These are phyloP conservation scores for Apophysomyces trapeziformis DNA, from an alignment of 371 early-diverging fungal species.

Conservation along the genomic window DNA sequence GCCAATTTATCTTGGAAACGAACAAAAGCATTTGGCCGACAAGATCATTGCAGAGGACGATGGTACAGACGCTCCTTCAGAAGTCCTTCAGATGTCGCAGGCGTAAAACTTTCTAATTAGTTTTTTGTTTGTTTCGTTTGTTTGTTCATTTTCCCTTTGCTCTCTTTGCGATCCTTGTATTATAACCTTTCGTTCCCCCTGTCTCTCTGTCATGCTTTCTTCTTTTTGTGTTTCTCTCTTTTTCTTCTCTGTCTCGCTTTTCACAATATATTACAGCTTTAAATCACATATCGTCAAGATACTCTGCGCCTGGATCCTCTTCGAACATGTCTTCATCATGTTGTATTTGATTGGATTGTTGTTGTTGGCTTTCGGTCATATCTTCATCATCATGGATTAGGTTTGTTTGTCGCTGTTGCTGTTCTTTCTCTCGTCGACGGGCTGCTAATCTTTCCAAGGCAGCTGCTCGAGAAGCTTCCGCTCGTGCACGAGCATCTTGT, in stretches of 20 bases:
- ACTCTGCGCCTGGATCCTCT: constrained; percentile 13
- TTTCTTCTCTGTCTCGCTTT: no score
- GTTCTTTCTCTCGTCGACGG: constrained; percentile 1
- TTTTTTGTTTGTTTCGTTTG: no score
- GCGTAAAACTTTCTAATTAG: constrained; percentile 12
- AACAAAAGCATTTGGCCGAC: constrained; percentile 47
- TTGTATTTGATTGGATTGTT: background rate
- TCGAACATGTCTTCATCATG: constrained; percentile 5
- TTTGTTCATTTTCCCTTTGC: background rate
- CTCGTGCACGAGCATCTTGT: background rate
- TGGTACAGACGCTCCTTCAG: constrained; percentile 13
- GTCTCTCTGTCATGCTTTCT: background rate
- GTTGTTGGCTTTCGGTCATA: background rate
- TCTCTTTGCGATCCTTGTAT: constrained; percentile 12
- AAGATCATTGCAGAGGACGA: constrained; percentile 44
- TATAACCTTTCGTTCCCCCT: background rate
- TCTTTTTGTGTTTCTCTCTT: no score
- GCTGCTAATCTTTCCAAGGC: background rate
- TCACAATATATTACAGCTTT: background rate
- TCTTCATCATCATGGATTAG: background rate
- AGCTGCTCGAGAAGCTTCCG: background rate
- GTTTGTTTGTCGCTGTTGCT: background rate
- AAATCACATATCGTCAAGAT: constrained; percentile 9
- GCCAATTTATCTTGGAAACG: constrained; percentile 65
- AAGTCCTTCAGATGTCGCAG: constrained; percentile 30